A percentile compares a stretch with the other conserved stretches of the same genome.
These are phyloP conservation scores for Boletus barrowsii DNA, from an alignment of 768 basidiomycete genomes.

Conservation along the genomic window DNA sequence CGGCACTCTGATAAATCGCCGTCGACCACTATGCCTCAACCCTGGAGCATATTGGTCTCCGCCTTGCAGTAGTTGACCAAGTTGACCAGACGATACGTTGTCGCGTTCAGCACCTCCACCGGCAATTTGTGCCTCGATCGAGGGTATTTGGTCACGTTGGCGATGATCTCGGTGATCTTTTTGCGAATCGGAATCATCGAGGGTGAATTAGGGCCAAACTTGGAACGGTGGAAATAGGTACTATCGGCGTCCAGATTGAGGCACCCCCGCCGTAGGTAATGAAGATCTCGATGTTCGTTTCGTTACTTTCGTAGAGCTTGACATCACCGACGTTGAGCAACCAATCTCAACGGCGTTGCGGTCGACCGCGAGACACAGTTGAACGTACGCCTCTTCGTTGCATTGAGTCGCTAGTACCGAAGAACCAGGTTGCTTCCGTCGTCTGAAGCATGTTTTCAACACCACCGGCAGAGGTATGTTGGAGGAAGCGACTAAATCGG, in stretches of 20 bases:
- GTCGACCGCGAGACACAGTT: not conserved
- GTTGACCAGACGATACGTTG: slow-evolving; percentile 41
- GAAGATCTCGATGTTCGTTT: slow-evolving; percentile 22
- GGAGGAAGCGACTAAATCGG: no score
- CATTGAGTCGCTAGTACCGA: not conserved
- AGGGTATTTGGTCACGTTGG: no score
- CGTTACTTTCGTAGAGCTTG: not conserved
- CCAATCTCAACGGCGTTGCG: not conserved
- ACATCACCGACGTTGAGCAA: not conserved
- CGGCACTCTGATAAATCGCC: not conserved
- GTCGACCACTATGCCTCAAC: not conserved
- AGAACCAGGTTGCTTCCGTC: not conserved
- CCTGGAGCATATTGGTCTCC: not conserved
- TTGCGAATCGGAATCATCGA: no score
- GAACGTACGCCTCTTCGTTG: not conserved
- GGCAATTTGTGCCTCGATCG: no score
- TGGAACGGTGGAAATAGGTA: slow-evolving; percentile 2
- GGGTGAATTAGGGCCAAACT: slow-evolving; percentile 46
- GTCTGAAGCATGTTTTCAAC: not conserved
- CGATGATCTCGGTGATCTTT: no score
- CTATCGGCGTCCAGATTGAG: slow-evolving; percentile 27
- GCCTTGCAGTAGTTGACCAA: slow-evolving; percentile 52
- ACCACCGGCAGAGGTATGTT: no score
- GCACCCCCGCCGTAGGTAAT: slow-evolving; percentile 43
- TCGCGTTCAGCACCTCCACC: no score